Base-by-base conservation (phyloP, 371 early-diverging fungal genomes). In the Ordospora pajunii region DNA sequence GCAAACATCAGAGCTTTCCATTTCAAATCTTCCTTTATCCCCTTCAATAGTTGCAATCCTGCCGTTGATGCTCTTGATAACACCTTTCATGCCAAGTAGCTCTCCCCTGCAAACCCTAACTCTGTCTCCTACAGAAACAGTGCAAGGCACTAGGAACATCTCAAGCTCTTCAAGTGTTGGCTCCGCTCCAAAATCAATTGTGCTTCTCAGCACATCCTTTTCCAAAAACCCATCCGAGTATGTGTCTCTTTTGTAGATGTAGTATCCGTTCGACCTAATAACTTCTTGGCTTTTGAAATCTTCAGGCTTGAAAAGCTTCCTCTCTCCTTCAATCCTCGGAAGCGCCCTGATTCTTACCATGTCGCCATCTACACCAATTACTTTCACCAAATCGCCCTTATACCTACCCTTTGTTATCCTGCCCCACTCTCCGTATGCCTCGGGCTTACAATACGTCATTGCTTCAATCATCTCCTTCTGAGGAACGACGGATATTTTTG, bases 401-500 rank as follows among this genome's bases (percentile, higher is more conserved):
- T 95, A 96, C 77, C 90, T 94, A 49, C 98, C 98, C 76, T 91
- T 90, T 75, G 89, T 91, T 67, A 96, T 87, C 65, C 96, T 88
- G 14, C 91, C 93, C 93, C 94, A 96, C 9, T 89, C 87, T 37
- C 90, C 90, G 14, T 88, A 85, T 44, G 90, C 89, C 51, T 92
- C 84, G 7, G 90, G 89, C 53, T 82, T 88, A 87, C 74, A 92
- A 88, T 62, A 88, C 87, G 73, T 67, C 7, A 97, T 87, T 12
- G 90, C 92, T 67, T 93, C 92, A 4, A 91, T 89, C 96, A 96
- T 96, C 76, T 97, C 95, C 50, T 89, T 88, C 67, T 93, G 88
- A 4, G 94, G 95, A 23, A 97, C 94, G 43, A 95, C 88, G 68
- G 88, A 88, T 45, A 93, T 77, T 25, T 88, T 88, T 49, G 87